A percentile compares a stretch with the other conserved stretches of the same genome.
Evolutionary conservation across 208 protist species (phyloP).

Genomic region (Trypanosoma melophagium): DNA sequence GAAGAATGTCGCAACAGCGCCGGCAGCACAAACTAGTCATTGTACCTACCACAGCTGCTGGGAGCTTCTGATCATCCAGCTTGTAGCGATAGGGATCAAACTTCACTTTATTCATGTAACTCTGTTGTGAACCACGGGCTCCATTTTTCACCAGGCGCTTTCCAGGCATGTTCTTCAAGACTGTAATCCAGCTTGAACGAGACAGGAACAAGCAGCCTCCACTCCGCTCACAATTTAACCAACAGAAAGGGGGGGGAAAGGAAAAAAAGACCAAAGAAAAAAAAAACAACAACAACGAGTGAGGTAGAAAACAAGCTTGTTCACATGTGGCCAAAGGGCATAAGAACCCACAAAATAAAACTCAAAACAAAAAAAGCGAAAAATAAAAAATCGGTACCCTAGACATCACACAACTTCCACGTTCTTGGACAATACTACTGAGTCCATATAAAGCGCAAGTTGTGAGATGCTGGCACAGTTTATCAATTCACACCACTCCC

Average conservation of each 20-base stretch:
- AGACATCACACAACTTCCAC: background rate
- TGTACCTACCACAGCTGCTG: constrained; percentile 26
- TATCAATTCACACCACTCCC: constrained; percentile 29
- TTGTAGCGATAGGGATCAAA: constrained; percentile 84
- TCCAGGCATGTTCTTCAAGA: constrained; percentile 20
- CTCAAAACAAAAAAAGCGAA: constrained; percentile 14
- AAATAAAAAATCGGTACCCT: background rate
- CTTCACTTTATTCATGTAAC: constrained; percentile 71
- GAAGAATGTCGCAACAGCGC: constrained; percentile 84
- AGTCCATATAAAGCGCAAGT: constrained; percentile 24
- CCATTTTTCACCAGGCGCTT: constrained; percentile 50
- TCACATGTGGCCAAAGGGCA: background rate
- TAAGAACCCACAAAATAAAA: background rate
- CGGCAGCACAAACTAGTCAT: constrained; percentile 84
- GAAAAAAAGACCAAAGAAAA: constrained; percentile 11
- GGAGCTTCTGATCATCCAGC: constrained; percentile 62
- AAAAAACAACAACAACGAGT: constrained; percentile 25
- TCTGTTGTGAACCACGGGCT: constrained; percentile 45
- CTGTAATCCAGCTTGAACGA: too few relatives aligned
- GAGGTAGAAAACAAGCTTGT: constrained; percentile 2
- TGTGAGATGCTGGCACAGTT: constrained; percentile 25
- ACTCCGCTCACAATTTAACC: background rate
- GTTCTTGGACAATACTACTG: background rate
- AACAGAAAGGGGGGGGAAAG: constrained; percentile 2
- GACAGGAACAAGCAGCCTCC: too few relatives aligned